Evolutionary conservation across 2,329 filamentous ascomycete species (phyloP).

Genomic region (Trichophyton rubrum): DNA sequence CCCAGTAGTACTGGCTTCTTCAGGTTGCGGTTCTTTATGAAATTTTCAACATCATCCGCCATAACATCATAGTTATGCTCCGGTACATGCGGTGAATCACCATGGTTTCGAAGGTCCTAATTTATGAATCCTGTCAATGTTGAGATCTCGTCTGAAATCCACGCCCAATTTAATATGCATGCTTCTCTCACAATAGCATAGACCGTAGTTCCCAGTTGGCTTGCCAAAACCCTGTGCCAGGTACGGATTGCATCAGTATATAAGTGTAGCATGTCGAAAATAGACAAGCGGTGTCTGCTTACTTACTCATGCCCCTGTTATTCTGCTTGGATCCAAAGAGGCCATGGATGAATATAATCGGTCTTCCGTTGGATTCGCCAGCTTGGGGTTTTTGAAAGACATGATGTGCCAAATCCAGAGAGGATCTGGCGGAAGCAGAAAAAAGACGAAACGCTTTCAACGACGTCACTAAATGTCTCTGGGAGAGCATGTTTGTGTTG

Average conservation of each 20-base stretch:
- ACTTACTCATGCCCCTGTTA: slow-evolving; percentile 87
- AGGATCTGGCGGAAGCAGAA: neutral
- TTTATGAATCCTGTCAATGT: neutral
- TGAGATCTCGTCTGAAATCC: neutral
- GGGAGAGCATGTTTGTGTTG: neutral
- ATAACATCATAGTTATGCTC: slow-evolving; percentile 66
- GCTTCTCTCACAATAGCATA: slow-evolving; percentile 56
- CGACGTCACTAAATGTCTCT: neutral
- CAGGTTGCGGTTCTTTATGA: slow-evolving; percentile 56
- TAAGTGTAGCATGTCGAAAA: neutral
- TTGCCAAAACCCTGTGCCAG: slow-evolving; percentile 53
- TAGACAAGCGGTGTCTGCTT: slow-evolving; percentile 24
- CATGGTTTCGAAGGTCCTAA: slow-evolving; percentile 81
- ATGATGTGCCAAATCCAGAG: slow-evolving; percentile 8
- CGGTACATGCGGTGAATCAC: slow-evolving; percentile 64
- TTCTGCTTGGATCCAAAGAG: slow-evolving; percentile 86
- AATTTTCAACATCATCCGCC: slow-evolving; percentile 67
- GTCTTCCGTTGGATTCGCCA: neutral
- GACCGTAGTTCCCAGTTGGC: slow-evolving; percentile 60
- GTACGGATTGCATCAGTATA: neutral
- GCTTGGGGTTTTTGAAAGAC: slow-evolving; percentile 2
- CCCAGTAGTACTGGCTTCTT: slow-evolving; percentile 60
- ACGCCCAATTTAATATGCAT: neutral
- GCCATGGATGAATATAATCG: slow-evolving; percentile 79
- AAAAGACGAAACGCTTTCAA: neutral